Conservation (phyloP, 495 filamentous ascomycete species). For the Cercophora scortea region DNA sequence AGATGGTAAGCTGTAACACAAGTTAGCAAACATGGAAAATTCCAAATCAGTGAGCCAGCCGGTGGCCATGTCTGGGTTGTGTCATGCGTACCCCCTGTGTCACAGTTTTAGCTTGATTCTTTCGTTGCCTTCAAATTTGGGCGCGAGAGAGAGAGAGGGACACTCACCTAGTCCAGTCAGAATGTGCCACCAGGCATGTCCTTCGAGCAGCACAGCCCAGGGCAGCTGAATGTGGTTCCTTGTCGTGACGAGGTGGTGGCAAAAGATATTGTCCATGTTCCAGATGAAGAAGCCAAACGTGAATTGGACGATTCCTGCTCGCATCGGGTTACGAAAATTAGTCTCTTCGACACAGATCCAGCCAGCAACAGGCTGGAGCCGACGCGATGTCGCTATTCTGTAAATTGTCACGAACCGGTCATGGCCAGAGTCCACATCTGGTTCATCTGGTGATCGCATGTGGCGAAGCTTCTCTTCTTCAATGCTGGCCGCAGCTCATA, state of each 20-base stretch:
- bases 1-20: slow-evolving; percentile 62
- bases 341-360: neutral
- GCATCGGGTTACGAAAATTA: neutral
- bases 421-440: slow-evolving; percentile 55
- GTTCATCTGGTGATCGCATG: slow-evolving; percentile 66
- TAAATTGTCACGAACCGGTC: slow-evolving; percentile 21
- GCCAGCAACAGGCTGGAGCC: neutral
- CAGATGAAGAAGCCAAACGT: slow-evolving; percentile 79
- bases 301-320: slow-evolving; percentile 60
- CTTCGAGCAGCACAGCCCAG: slow-evolving; percentile 86
- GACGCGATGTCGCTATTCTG: too few species aligned
- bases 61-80: neutral
- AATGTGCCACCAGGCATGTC: slow-evolving; percentile 95
- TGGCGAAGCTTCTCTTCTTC: slow-evolving; percentile 35
- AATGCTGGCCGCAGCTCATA: slow-evolving; percentile 57
- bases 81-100: slow-evolving; percentile 29
- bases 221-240: slow-evolving; percentile 70
- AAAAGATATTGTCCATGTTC: slow-evolving; percentile 80
- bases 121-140: neutral
- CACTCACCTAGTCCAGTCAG: slow-evolving; percentile 26
- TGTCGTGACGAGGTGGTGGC: slow-evolving; percentile 59
- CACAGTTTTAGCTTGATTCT: slow-evolving; percentile 5
- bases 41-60: slow-evolving; percentile 1
- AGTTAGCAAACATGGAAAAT: slow-evolving; percentile 13
- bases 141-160: neutral